Conservation (phyloP, 2,329 filamentous ascomycete species). For the Talaromyces amestolkiae region DNA sequence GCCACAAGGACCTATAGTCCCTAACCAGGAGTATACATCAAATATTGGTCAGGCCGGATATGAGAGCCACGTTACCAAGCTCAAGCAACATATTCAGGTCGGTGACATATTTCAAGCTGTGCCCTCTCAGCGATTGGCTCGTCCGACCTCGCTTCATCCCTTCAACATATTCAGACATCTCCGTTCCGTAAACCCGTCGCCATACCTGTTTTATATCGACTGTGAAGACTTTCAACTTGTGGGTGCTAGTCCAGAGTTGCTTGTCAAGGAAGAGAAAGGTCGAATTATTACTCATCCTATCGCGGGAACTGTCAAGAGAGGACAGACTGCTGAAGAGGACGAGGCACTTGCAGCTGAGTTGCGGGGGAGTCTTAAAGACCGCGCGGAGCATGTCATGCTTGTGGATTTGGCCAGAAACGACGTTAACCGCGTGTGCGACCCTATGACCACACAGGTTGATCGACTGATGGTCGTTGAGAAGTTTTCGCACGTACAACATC, state of each 20-base stretch:
- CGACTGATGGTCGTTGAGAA: conserved; percentile 89
- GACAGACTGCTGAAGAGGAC: conserved; percentile 77
- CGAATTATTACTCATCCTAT: conserved; percentile 95
- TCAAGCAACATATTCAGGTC: conserved; percentile 86
- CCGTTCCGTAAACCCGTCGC: conserved; percentile 94
- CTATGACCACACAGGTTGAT: conserved; percentile 84
- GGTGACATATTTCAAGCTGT: conserved; percentile 98
- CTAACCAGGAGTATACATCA: conserved; percentile 77
- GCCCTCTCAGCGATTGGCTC: conserved; percentile 86
- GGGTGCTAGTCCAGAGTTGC: conserved; percentile 87
- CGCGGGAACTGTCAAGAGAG: conserved; percentile 89
- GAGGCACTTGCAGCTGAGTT: conserved; percentile 73
- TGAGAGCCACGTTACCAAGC: conserved; percentile 76
- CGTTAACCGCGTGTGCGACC: conserved; percentile 92
- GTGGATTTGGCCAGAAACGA: conserved; percentile 96
- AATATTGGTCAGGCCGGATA: conserved; percentile 90
- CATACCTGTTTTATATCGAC: conserved; percentile 94
- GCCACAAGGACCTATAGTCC: conserved; percentile 67
- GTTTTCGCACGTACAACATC: conserved; percentile 96
- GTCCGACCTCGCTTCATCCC: conserved; percentile 85
- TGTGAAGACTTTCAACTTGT: conserved; percentile 92
- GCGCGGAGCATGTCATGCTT: conserved; percentile 94
- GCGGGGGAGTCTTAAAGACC: conserved; percentile 79
- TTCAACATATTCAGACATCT: conserved; percentile 98
- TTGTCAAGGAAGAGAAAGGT: conserved; percentile 85